Base-by-base conservation (phyloP, 345 rosid genomes). In the Orychophragmus violaceus region DNA sequence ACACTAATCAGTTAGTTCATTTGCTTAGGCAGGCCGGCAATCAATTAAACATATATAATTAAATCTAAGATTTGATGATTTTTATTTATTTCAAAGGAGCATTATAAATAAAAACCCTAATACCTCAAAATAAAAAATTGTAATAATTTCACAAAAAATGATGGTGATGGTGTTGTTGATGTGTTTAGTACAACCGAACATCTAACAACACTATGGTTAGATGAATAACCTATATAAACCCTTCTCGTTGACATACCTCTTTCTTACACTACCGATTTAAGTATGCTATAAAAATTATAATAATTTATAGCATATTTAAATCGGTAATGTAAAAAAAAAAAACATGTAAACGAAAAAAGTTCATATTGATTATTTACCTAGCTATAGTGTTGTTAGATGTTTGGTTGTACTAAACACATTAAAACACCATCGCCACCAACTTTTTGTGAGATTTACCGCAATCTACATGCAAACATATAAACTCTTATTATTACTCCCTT, bases 181-280 rank as follows among this genome's bases (percentile, higher is more conserved):
- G 66, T 59, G 66, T 52, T 56, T 55, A 63, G 62, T 64, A 55
- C 58, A 25, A 46, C 70, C 70, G 60, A 63, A 63, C 75, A 71
- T 62, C 62, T 35, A 62, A 63, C 56, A 46, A 71, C 52, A 55
- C 33, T 35, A 13, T 36, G 59, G 65, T 71, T 71, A 30, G 76
- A 65, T 71, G 59, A 64, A 27, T 56, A 19, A 55, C 75, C 75
- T 53, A 30, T 17, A 70, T 11, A 19, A 14, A 49, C 16, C 22
- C 16, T 66, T 66, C 22, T 50, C 21, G 29, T 68, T 59, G 42
- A 5, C 49, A 48, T 58, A 37, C 52, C 30, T 59, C 29, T 46
- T 58, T 58, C 50, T 50, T 50, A 51, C 62, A 28, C 74, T 39
- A 37, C 42, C 33, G 13, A 27, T 10, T 27, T 30, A 53, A 2